phyloP scores from a whole-genome alignment of 345 rosid species.

The Acer campestre region DNA sequence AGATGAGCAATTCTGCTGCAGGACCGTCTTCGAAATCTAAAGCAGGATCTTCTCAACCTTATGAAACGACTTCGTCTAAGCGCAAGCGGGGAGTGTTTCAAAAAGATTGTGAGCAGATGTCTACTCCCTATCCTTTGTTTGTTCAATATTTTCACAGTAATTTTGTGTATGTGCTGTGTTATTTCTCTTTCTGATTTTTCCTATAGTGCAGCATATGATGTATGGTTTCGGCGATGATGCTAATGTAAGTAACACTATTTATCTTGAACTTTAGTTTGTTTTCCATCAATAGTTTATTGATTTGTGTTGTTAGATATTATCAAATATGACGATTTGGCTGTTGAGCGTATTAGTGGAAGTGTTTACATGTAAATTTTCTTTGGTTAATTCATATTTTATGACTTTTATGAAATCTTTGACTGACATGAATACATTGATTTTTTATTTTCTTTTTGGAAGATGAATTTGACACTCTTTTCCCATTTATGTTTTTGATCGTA shows the following conservation, averaged over 20 bases:
- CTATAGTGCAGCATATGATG: conserved; percentile 95
- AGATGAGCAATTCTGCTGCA: conserved; percentile 42
- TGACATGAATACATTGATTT: background rate
- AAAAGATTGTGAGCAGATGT: conserved; percentile 68
- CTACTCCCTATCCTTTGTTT: background rate
- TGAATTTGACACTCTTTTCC: background rate
- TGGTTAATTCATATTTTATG: background rate
- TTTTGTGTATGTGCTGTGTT: background rate
- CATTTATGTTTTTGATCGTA: conserved; percentile 7
- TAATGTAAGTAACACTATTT: conserved; percentile 50
- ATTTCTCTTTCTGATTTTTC: conserved; percentile 1
- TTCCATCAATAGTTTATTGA: background rate
- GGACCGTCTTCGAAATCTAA: conserved; percentile 62
- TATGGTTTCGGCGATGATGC: conserved; percentile 92
- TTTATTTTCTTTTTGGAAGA: background rate
- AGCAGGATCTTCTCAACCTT: conserved; percentile 64
- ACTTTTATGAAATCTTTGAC: background rate
- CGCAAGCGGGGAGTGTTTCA: conserved; percentile 83
- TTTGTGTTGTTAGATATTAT: background rate
- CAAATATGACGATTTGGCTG: background rate
- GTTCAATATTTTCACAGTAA: background rate
- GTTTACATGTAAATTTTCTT: background rate
- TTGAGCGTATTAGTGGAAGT: background rate
- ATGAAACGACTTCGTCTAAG: conserved; percentile 66
- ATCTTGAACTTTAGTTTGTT: background rate